These are phyloP conservation scores for Aspergillus aculeatinus DNA, from an alignment of 2,329 filamentous ascomycete genomes.

Conservation along the genomic window DNA sequence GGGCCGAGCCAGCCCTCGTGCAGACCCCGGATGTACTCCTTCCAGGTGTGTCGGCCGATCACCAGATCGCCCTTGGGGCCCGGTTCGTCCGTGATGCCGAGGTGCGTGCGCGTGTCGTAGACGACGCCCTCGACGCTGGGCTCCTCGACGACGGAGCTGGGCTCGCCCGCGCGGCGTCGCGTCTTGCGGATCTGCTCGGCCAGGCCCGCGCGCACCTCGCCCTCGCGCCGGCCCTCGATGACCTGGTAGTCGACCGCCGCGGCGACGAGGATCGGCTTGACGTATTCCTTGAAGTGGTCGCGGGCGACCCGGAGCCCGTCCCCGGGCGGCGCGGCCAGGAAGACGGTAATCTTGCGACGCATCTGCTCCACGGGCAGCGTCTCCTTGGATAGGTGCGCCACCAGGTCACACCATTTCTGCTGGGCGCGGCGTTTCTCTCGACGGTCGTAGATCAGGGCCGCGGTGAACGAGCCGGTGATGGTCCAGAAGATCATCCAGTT, in stretches of 20 bases:
- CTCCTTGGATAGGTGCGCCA: slow-evolving; percentile 79
- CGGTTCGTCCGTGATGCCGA: slow-evolving; percentile 68
- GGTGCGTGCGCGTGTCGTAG: slow-evolving; percentile 61
- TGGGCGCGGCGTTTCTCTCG: slow-evolving; percentile 83
- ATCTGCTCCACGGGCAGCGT: slow-evolving; percentile 70
- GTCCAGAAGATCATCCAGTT: slow-evolving; percentile 97
- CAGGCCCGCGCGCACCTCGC: slow-evolving; percentile 83
- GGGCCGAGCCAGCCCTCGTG: slow-evolving; percentile 97
- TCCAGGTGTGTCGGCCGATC: slow-evolving; percentile 91
- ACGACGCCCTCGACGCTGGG: slow-evolving; percentile 61
- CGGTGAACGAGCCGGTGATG: slow-evolving; percentile 72
- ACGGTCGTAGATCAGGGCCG: slow-evolving; percentile 85
- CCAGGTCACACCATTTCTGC: slow-evolving; percentile 79
- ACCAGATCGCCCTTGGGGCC: slow-evolving; percentile 81
- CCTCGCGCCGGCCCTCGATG: slow-evolving; percentile 84
- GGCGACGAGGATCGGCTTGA: slow-evolving; percentile 87
- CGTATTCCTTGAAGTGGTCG: slow-evolving; percentile 93
- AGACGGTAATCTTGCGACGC: slow-evolving; percentile 81
- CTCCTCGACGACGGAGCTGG: slow-evolving; percentile 44
- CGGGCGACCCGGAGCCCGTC: slow-evolving; percentile 82
- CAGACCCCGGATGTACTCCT: slow-evolving; percentile 88
- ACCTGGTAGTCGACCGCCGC: slow-evolving; percentile 96
- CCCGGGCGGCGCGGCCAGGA: slow-evolving; percentile 79
- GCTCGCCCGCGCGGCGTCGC: slow-evolving; percentile 61
- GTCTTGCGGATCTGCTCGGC: slow-evolving; percentile 77